phyloP scores from a whole-genome alignment of 176 grass and related monocot genomes.

The Alloteropsis semialata region DNA sequence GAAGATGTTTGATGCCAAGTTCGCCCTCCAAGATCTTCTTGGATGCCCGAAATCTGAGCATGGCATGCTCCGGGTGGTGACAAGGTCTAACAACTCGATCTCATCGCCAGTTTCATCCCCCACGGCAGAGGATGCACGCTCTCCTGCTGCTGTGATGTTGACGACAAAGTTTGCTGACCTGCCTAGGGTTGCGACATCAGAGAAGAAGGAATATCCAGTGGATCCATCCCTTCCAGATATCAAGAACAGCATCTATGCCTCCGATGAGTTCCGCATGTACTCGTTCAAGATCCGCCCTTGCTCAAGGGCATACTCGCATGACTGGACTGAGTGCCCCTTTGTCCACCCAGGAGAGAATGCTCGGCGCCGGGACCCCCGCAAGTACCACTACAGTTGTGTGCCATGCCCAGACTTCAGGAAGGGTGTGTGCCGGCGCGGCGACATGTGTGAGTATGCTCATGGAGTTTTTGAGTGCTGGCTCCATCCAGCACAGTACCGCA shows the following conservation, averaged over 20 bases:
- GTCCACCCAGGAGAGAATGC: conserved; percentile 92
- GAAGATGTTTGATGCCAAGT: conserved; percentile 44
- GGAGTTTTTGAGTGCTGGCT: conserved; percentile 93
- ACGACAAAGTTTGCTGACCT: conserved; percentile 52
- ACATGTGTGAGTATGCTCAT: conserved; percentile 87
- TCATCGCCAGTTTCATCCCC: conserved; percentile 42
- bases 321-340: conserved; percentile 92
- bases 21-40: conserved; percentile 55
- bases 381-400: conserved; percentile 85
- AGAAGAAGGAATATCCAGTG: conserved; percentile 82
- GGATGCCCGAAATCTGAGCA: conserved; percentile 38
- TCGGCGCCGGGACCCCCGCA: conserved; percentile 67
- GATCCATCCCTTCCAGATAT: conserved; percentile 79
- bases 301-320: conserved; percentile 81
- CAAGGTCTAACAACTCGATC: conserved; percentile 33
- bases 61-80: conserved; percentile 34
- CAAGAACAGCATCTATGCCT: conserved; percentile 77
- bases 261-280: conserved; percentile 88
- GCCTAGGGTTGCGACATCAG: conserved; percentile 36
- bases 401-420: conserved; percentile 84
- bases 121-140: conserved; percentile 38
- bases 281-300: conserved; percentile 88
- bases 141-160: conserved; percentile 42
- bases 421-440: conserved; percentile 63
- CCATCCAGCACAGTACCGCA: conserved; percentile 78